phyloP scores from a whole-genome alignment of 2,329 filamentous ascomycete species.

The Aspergillus pseudoviridinutans region DNA sequence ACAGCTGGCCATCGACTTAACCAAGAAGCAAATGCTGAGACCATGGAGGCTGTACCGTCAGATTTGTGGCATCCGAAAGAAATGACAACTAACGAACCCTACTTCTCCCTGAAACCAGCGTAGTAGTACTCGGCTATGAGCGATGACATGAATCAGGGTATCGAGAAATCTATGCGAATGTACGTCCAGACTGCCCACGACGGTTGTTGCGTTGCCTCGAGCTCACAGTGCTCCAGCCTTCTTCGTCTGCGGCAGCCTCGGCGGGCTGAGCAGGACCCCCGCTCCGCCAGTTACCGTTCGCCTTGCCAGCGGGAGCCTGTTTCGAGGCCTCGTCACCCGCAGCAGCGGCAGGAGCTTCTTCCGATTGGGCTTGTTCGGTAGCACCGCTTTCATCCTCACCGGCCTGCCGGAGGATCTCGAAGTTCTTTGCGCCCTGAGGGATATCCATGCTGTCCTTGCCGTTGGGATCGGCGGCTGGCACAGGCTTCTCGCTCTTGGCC shows the following conservation, averaged over 20 bases:
- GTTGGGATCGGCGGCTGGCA: conserved; percentile 33
- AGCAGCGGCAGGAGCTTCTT: conserved; percentile 43
- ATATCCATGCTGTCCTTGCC: conserved; percentile 38
- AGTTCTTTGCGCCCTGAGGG: conserved; percentile 46
- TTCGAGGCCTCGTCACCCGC: conserved; percentile 50
- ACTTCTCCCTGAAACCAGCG: conserved; percentile 5
- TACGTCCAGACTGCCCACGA: conserved; percentile 37
- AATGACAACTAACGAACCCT: background rate
- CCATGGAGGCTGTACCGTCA: conserved; percentile 1
- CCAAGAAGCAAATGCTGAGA: conserved; percentile 17
- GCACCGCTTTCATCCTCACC: conserved; percentile 46
- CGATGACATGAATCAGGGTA: conserved; percentile 25
- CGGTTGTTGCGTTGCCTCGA: conserved; percentile 43
- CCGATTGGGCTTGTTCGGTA: conserved; percentile 50
- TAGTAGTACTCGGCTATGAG: conserved; percentile 12
- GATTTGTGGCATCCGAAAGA: background rate
- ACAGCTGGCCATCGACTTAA: conserved; percentile 22
- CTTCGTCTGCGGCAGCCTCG: conserved; percentile 35
- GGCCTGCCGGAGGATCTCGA: conserved; percentile 53
- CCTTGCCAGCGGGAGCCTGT: conserved; percentile 46
- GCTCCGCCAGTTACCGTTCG: conserved; percentile 42
- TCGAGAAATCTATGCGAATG: conserved; percentile 38
- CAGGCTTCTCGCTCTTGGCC: conserved; percentile 30
- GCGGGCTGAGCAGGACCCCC: conserved; percentile 25
- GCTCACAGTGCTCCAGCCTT: conserved; percentile 48